Conservation (phyloP, 768 basidiomycete species). For the Boletus vinaceobasis region DNA sequence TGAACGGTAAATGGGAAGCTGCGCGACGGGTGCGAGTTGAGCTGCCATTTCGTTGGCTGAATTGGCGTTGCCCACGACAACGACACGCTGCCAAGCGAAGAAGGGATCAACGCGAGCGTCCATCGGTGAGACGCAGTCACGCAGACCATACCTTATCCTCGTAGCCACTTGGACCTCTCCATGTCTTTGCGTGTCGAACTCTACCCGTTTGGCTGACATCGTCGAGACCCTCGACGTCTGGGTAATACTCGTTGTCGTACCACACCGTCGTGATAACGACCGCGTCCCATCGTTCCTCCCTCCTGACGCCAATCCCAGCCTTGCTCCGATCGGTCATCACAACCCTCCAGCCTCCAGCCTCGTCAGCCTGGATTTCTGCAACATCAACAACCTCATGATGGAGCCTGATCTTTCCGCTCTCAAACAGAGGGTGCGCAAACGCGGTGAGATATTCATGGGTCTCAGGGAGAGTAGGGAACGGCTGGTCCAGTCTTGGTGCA, state of each 20-base stretch:
- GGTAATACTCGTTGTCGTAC: conserved; percentile 47
- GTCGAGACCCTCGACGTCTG: conserved; percentile 41
- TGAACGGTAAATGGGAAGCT: conserved; percentile 44
- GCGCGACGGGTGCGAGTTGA: conserved; percentile 38
- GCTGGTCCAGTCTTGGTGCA: conserved; percentile 22
- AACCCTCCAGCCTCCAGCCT: conserved; percentile 39
- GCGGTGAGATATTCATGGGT: conserved; percentile 26
- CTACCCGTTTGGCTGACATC: conserved; percentile 32
- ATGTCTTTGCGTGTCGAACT: conserved; percentile 42
- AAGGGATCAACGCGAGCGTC: not conserved
- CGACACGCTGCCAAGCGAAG: conserved; percentile 34
- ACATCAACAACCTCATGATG: conserved; percentile 40
- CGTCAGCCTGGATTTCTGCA: conserved; percentile 31
- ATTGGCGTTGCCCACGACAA: conserved; percentile 50
- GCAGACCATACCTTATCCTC: conserved; percentile 28
- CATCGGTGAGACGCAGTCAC: not conserved
- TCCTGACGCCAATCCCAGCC: conserved; percentile 15
- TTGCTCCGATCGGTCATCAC: conserved; percentile 35
- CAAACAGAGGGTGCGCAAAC: conserved; percentile 25
- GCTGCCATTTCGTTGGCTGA: conserved; percentile 52
- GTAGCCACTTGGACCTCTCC: conserved; percentile 38
- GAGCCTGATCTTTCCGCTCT: conserved; percentile 36
- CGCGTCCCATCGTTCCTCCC: conserved; percentile 46
- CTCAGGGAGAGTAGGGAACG: conserved; percentile 29
- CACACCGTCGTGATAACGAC: conserved; percentile 46